Base-by-base conservation (phyloP, 805 yeast species). In the Yarrowia alimentaria region DNA sequence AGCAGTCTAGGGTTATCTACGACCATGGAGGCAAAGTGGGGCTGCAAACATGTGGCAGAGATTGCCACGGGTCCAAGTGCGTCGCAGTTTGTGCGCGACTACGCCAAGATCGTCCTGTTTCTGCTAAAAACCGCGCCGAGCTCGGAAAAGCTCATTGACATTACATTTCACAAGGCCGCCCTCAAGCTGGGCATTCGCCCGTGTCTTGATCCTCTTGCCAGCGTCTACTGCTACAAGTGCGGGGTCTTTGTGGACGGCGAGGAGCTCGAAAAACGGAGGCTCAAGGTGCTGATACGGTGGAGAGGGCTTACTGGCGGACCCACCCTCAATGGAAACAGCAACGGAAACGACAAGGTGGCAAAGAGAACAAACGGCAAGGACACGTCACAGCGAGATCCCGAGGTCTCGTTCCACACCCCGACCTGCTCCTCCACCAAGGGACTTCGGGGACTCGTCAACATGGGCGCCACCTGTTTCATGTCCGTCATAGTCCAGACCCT, bases 401-500 rank as follows among this genome's bases (percentile, higher is more conserved):
- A 22, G 25, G 25, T 10, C 7, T 22, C 25, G 10, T 1, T 40
- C 28, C n/a, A 6, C 24, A 5, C 33, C 13, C 47, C 47, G 2
- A 26, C 47, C 2, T 26, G 25, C n/a, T 40, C 47, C 4, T 40
- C 90, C 1, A 72, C 79, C 5, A 76, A 81, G n/a, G 98, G 97
- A 0, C 69, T 93, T 16, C 76, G 85, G 48, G 99, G 99, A 3
- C 78, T 93, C 58, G 81, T 88, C 47, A 91, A 91, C 64, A 80
- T 91, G 81, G 99, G 99, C 0, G 85, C 99, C 0, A 93, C 99
- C 0, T 93, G 99, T 69, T 93, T 88, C 69, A 91, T 93, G 87
- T 85, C 95, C 58, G 84, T 91, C 28, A 80, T 90, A n/a, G 67
- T 93, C 31, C 99, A 93, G 68, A 79, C 94, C 0, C 68, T 91